Evolutionary conservation across 768 basidiomycete species (phyloP).

Genomic region (Suillus lakei): DNA sequence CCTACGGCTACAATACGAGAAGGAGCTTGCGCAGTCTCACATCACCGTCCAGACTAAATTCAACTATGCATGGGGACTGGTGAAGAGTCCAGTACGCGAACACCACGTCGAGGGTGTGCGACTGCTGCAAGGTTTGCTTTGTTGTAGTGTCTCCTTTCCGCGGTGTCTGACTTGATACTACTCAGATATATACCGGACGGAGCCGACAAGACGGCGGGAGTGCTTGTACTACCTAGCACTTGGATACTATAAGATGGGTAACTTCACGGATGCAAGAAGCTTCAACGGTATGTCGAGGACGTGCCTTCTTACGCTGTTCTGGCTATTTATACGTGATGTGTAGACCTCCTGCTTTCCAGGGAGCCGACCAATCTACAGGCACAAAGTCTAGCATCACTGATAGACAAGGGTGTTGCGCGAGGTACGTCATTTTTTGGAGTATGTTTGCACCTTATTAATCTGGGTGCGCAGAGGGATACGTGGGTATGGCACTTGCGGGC

Average conservation of each 20-base stretch:
- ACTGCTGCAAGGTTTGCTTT: conserved; percentile 76
- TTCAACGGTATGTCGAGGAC: conserved; percentile 77
- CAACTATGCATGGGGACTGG: conserved; percentile 96
- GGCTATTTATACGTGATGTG: conserved; percentile 9
- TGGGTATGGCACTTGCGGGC: conserved; percentile 95
- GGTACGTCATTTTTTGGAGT: conserved; percentile 49
- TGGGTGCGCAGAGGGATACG: conserved; percentile 81
- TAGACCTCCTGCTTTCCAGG: conserved; percentile 86
- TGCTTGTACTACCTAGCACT: conserved; percentile 96
- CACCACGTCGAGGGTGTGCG: conserved; percentile 93
- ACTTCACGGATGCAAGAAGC: conserved; percentile 88
- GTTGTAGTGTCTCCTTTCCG: conserved; percentile 13
- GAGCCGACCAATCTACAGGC: conserved; percentile 95
- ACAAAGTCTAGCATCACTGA: conserved; percentile 81
- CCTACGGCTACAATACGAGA: conserved; percentile 84
- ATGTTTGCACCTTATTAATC: not conserved
- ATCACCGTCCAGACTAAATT: conserved; percentile 95
- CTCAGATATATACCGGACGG: conserved; percentile 88
- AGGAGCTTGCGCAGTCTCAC: conserved; percentile 81
- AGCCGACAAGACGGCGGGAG: conserved; percentile 87
- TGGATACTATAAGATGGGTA: conserved; percentile 96
- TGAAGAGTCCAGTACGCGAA: conserved; percentile 85
- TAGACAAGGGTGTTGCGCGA: conserved; percentile 83
- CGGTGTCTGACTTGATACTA: conserved; percentile 13
- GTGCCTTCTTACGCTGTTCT: not conserved